Evolutionary conservation across 2,329 filamentous ascomycete species (phyloP), one percentile per base, ranked within the genome.

Genomic region (Exserohilum rostratum): DNA sequence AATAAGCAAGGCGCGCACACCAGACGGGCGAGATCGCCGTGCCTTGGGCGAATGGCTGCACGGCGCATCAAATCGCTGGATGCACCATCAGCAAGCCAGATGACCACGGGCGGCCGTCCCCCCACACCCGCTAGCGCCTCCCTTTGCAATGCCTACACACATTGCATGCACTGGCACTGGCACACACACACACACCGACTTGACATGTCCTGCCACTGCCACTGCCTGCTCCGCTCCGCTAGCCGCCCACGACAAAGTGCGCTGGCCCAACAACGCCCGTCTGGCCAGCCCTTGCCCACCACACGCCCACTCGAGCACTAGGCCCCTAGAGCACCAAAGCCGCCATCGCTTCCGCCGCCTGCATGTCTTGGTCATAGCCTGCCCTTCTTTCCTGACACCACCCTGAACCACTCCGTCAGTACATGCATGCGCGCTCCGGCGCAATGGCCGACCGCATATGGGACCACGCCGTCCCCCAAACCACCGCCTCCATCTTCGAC

Each of bases 401-500:
- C 58, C 50, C 43, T 35, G 29, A 27, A 51, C 54, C 63, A 34
- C 48, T 7, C 40, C 58, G 31, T 38, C 61, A 55, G 58, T 46
- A 30, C 43, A 50, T 66, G 55, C 61, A 72, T 73, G 70, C 62
- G 67, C 66, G 65, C 67, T 60, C 53, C 61, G 62, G 67, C 65
- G 69, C 69, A 61, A 75, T 75, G 72, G 55, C 60, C 35, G 58
- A 58, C 58, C 61, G 53, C 43, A 61, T 49, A 40, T 64, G 60
- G 63, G 64, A 69, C 54, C 43, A 54, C 34, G 37, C 62, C 35
- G 55, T 60, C 45, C 64, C 67, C 50, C 62, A 70, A 40, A 62
- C 55, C 45, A 66, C 65, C 6, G 67, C 66, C 30, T 65, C 67
- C 60, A 71, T 75, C 30, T 74, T 75, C 53, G 71, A 74, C 61